Evolutionary conservation across 257 asterid genomes (phyloP).

Genomic region (Oldenlandia corymbosa): DNA sequence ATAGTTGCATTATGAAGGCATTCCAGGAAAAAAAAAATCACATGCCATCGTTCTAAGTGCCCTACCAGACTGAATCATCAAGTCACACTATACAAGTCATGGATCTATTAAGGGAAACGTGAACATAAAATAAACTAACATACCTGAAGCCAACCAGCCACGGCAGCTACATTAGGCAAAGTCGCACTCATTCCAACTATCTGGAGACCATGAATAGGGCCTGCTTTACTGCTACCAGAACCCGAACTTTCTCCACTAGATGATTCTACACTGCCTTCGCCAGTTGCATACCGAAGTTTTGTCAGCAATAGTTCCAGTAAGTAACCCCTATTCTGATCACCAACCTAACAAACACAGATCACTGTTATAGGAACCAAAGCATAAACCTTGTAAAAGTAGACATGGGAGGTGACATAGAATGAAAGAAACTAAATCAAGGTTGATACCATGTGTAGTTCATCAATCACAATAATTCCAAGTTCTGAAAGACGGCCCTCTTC

Average conservation of each 20-base stretch:
- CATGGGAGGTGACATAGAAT: neutral
- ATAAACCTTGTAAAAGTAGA: neutral
- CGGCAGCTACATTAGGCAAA: constrained; percentile 88
- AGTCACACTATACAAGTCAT: neutral
- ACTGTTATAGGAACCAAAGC: neutral
- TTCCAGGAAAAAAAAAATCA: neutral
- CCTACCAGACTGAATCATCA: neutral
- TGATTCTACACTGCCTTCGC: constrained; percentile 82
- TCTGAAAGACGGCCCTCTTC: constrained; percentile 96
- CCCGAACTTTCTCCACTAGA: constrained; percentile 94
- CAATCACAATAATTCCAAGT: constrained; percentile 94
- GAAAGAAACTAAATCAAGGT: constrained; percentile 20
- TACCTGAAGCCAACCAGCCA: constrained; percentile 96
- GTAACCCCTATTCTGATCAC: constrained; percentile 96
- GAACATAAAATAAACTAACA: constrained; percentile 24
- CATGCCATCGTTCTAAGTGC: neutral
- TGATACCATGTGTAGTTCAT: constrained; percentile 97
- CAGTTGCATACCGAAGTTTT: constrained; percentile 91
- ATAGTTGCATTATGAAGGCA: neutral
- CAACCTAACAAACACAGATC: constrained; percentile 58
- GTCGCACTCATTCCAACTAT: constrained; percentile 99
- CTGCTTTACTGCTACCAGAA: constrained; percentile 67
- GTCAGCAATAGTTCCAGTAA: constrained; percentile 92
- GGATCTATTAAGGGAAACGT: constrained; percentile 5
- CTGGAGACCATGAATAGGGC: constrained; percentile 81